Base-by-base conservation (phyloP, 2,329 filamentous ascomycete species). In the Colletotrichum magnum region DNA sequence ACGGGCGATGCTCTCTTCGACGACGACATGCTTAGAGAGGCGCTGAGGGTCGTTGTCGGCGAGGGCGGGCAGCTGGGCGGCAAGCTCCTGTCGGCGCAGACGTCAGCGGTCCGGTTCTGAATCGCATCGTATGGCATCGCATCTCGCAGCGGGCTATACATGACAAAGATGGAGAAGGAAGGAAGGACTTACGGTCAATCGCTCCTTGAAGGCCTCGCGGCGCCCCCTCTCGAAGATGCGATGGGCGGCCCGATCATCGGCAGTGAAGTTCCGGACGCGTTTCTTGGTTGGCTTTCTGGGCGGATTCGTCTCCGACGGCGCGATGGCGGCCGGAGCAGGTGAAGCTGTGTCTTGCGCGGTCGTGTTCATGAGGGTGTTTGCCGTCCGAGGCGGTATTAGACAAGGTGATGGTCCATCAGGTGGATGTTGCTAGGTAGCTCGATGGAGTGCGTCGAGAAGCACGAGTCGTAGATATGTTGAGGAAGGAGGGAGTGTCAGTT, bases 121-220 rank as follows among this genome's bases (percentile, higher is more conserved):
- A 16, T 48, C 18, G 2, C 45, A 26, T 43, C 48, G n/a, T 18
- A 18, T 18, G 18, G 18, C 18, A 16, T 48, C 18, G 2, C 10
- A 7, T 6, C 2, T 36, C 32, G 10, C 32, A 4, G 41, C 41
- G 10, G 5, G 13, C 41, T 7, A 12, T 6, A 43, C 13, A 43
- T 0, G 13, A 43, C 41, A n/a, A 43, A 15, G 9, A 36, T 56
- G 13, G 24, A 50, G 26, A 56, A 18, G n/a, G 16, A 16, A 57
- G 15, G 18, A 16, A 57, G 15, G 18, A 75, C 78, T 69, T 36
- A 81, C 81, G 50, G 74, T 78, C 18, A 83, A 65, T 2, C 78
- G 74, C 50, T 80, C 78, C 58, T 80, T 80, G 72, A 83, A 83
- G 1, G 80, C 78, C 69, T 83, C 81, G n/a, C 81, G 76, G 15